Evolutionary conservation across 1,139 yeast species (phyloP), one percentile per base, ranked within the genome.

Genomic region (Schizosaccharomyces versatilis): DNA sequence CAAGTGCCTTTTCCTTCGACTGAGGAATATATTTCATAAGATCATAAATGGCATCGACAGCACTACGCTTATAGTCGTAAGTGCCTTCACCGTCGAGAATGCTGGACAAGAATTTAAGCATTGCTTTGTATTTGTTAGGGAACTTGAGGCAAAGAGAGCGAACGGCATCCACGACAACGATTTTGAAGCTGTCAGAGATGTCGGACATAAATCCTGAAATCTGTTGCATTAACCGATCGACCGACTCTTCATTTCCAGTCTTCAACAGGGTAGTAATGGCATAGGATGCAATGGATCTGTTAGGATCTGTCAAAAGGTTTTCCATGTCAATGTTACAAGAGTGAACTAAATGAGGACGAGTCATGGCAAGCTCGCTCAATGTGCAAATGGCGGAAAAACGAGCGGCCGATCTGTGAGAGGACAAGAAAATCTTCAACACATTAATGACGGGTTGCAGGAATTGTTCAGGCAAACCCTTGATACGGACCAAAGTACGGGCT

Each of bases 251-350:
- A 58, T 90, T 90, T 68, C 96, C 95, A 6, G 98, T 90, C 71
- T 88, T 90, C 67, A 90, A 78, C 65, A 90, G 74, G 2, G 97
- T 90, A 51, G 98, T 90, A 66, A 90, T 90, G 38, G 98, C 97
- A 68, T 86, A 88, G n/a, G 98, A 90, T n/a, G 97, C 90, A 62
- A 90, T 80, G 47, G 95, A 81, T 68, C 95, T 79, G 69, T 84
- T 86, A 44, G 86, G 67, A 68, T 90, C 97, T 66, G 82, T 81
- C 62, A 93, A 85, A 66, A 90, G 75, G 44, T 78, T 72, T 69
- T 90, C 98, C 64, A 90, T 76, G 67, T 86, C 96, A 56, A 75
- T 71, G 65, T 84, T 88, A 67, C 84, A 79, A 52, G 78, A 78
- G 62, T 83, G 74, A 54, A 83, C 79, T 62, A 78, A 77, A 62